phyloP scores from a whole-genome alignment of 768 basidiomycete genomes.

The Termitomyces sp. region DNA sequence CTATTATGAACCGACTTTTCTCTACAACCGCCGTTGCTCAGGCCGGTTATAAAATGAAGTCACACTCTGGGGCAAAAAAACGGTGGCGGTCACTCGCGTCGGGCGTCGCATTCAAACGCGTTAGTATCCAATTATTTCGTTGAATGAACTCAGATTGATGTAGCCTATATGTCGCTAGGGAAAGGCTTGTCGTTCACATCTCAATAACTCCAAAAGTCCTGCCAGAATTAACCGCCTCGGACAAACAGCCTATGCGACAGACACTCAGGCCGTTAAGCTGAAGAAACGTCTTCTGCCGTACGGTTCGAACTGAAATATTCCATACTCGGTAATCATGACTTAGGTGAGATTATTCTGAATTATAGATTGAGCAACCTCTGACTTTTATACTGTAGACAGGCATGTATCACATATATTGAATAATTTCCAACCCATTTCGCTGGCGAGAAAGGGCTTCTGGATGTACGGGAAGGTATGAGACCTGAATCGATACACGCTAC shows the following conservation, averaged over 20 bases:
- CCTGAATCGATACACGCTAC: neutral
- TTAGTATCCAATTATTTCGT: slow-evolving; percentile 28
- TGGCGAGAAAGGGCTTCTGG: neutral
- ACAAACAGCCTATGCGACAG: slow-evolving; percentile 61
- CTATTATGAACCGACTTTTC: slow-evolving; percentile 38
- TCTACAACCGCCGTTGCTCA: slow-evolving; percentile 52
- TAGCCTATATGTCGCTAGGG: slow-evolving; percentile 37
- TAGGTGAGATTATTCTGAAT: neutral
- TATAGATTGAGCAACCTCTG: neutral
- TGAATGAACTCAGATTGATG: neutral
- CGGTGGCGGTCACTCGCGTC: slow-evolving; percentile 71
- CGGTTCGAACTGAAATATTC: slow-evolving; percentile 31
- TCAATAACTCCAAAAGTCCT: slow-evolving; percentile 65
- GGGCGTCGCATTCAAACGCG: slow-evolving; percentile 68
- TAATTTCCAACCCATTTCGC: neutral
- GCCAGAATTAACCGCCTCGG: slow-evolving; percentile 63
- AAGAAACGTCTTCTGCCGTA: slow-evolving; percentile 71
- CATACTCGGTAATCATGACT: neutral
- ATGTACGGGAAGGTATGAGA: neutral
- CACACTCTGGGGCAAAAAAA: slow-evolving; percentile 80
- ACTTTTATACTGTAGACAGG: slow-evolving; percentile 2
- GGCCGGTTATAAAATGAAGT: slow-evolving; percentile 76
- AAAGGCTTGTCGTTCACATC: slow-evolving; percentile 68
- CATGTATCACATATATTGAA: slow-evolving; percentile 1
- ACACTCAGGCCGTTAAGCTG: slow-evolving; percentile 60